Percentiles rank a stretch among this genome's conserved stretches.
Evolutionary conservation across 1,284 basidiomycete species (phyloP).

Genomic region (Leccinum pachyderme): DNA sequence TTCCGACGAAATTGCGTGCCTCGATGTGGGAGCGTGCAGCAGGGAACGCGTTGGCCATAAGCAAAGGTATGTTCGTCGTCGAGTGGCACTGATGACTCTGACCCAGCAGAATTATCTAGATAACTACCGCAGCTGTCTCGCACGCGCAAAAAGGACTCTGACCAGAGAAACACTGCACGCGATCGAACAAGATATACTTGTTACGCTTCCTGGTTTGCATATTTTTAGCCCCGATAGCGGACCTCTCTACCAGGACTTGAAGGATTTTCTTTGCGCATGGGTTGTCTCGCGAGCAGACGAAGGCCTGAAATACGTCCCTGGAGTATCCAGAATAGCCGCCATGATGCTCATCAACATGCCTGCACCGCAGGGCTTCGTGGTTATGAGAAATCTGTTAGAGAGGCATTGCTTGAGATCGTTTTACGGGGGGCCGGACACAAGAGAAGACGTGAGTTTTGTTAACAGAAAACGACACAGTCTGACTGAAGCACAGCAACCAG

Average conservation of each 20-base stretch:
- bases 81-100: background rate
- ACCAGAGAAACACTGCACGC: conserved; percentile 57
- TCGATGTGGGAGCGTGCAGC: conserved; percentile 86
- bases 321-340: conserved; percentile 76
- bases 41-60: conserved; percentile 86
- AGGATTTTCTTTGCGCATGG: conserved; percentile 89
- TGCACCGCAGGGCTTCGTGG: conserved; percentile 76
- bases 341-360: conserved; percentile 91
- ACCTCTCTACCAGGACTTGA: conserved; percentile 84
- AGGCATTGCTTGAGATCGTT: conserved; percentile 85
- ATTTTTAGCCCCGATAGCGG: conserved; percentile 80
- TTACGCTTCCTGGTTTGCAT: conserved; percentile 84
- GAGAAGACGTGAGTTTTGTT: conserved; percentile 71
- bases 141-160: conserved; percentile 74
- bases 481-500: conserved; percentile 42
- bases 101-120: conserved; percentile 41
- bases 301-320: conserved; percentile 73
- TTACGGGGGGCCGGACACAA: conserved; percentile 66
- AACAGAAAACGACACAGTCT: conserved; percentile 18
- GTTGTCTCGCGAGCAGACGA: conserved; percentile 88
- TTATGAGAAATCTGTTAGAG: conserved; percentile 86
- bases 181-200: conserved; percentile 79
- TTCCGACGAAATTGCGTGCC: conserved; percentile 84
- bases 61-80: conserved; percentile 61
- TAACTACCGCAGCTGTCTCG: conserved; percentile 69